A percentile compares a stretch with the other conserved stretches of the same genome.
phyloP scores from a whole-genome alignment of 306 rosid species.

The Glycine tomentella region DNA sequence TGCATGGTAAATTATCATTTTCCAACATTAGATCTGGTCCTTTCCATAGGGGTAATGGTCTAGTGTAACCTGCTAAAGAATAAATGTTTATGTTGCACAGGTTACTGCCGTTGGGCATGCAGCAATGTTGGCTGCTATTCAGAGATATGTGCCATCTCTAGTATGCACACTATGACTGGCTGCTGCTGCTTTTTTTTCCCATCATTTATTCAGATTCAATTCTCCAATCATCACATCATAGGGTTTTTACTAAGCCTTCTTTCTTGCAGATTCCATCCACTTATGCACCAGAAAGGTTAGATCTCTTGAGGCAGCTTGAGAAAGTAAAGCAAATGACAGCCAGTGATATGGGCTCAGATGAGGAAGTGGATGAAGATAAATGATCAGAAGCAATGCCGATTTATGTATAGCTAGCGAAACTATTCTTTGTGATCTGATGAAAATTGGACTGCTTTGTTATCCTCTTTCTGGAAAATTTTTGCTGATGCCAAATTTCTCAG shows the following conservation, averaged over 20 bases:
- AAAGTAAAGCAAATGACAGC: slow-evolving; percentile 85
- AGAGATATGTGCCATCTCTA: slow-evolving; percentile 95
- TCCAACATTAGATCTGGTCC: slow-evolving; percentile 23
- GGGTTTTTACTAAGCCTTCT: slow-evolving; percentile 29
- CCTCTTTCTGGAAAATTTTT: slow-evolving; percentile 31
- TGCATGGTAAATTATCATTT: slow-evolving; percentile 18
- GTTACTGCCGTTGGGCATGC: slow-evolving; percentile 99
- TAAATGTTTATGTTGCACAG: slow-evolving; percentile 58
- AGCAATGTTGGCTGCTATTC: slow-evolving; percentile 98
- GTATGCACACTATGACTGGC: slow-evolving; percentile 53
- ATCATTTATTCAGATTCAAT: slow-evolving; percentile 24
- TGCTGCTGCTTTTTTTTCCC: background rate
- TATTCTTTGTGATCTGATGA: slow-evolving; percentile 49
- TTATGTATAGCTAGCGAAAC: slow-evolving; percentile 55
- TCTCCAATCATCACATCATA: background rate
- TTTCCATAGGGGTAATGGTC: slow-evolving; percentile 17
- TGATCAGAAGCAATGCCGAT: slow-evolving; percentile 56
- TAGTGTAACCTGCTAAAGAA: slow-evolving; percentile 40
- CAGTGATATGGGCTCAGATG: slow-evolving; percentile 58
- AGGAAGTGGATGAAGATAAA: slow-evolving; percentile 62
- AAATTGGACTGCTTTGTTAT: slow-evolving; percentile 40
- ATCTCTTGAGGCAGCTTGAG: slow-evolving; percentile 93
- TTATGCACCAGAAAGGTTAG: slow-evolving; percentile 93
- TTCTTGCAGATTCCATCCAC: slow-evolving; percentile 90
- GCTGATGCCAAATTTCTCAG: slow-evolving; percentile 63